phyloP scores from a whole-genome alignment of 2,329 filamentous ascomycete species.

The Corynespora cassiicola region DNA sequence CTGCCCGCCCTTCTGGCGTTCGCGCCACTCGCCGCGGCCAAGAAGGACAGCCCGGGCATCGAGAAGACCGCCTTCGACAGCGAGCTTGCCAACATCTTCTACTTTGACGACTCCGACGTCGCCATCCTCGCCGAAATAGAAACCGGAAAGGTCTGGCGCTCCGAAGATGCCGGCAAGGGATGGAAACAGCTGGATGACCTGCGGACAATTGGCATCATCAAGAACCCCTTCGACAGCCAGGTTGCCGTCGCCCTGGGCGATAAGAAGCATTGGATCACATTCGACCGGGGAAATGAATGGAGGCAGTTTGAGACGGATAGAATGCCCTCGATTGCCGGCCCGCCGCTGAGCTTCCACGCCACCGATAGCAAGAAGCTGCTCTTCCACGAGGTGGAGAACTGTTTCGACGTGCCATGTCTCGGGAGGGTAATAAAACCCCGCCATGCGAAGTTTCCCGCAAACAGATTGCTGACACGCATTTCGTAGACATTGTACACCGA shows the following conservation, averaged over 20 bases:
- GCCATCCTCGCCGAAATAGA: slow-evolving; percentile 75
- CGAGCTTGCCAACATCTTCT: slow-evolving; percentile 74
- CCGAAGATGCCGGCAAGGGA: slow-evolving; percentile 77
- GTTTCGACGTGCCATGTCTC: slow-evolving; percentile 46
- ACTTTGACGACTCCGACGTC: slow-evolving; percentile 88
- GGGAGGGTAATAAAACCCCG: slow-evolving; percentile 65
- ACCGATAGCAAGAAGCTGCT: slow-evolving; percentile 83
- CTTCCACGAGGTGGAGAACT: slow-evolving; percentile 65
- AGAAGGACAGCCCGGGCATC: slow-evolving; percentile 71
- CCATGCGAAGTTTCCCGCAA: slow-evolving; percentile 48
- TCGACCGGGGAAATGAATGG: slow-evolving; percentile 85
- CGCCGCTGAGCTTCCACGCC: slow-evolving; percentile 80
- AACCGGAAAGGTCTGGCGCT: slow-evolving; percentile 74
- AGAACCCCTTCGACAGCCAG: slow-evolving; percentile 79
- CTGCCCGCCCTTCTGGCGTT: slow-evolving; percentile 60
- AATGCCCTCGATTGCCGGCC: slow-evolving; percentile 59
- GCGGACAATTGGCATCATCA: slow-evolving; percentile 66
- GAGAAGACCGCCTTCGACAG: slow-evolving; percentile 70
- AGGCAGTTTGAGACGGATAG: slow-evolving; percentile 69
- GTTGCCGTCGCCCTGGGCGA: slow-evolving; percentile 82
- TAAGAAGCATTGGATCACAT: slow-evolving; percentile 80
- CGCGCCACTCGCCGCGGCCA: slow-evolving; percentile 46
- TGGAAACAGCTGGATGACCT: slow-evolving; percentile 74
- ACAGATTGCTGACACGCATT: slow-evolving; percentile 15
- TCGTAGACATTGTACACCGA: slow-evolving; percentile 72